phyloP scores from a whole-genome alignment of 2,329 filamentous ascomycete species.

The Beauveria sp. region DNA sequence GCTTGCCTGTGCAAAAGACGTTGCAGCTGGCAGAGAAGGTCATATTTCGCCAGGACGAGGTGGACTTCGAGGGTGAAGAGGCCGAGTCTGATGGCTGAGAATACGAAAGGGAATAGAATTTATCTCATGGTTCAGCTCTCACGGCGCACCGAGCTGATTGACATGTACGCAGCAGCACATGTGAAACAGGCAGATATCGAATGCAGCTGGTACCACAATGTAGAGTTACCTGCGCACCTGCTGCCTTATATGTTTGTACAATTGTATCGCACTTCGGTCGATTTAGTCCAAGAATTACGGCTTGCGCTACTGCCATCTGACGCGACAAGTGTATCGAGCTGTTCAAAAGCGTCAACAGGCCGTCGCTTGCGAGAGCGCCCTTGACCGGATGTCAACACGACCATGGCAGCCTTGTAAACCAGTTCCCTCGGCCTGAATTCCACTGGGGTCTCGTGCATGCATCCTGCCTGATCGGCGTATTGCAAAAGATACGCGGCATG shows the following conservation, averaged over 20 bases:
- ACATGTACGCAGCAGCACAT: neutral
- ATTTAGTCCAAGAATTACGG: no score
- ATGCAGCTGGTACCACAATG: neutral
- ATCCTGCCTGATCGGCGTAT: neutral
- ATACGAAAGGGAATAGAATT: neutral
- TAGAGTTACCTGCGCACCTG: neutral
- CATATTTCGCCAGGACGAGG: constrained; percentile 65
- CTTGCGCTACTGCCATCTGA: neutral
- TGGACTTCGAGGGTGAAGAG: constrained; percentile 44
- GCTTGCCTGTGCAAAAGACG: constrained; percentile 71
- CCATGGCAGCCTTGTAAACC: neutral
- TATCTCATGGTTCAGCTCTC: neutral
- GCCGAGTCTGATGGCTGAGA: constrained; percentile 30
- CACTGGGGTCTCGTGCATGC: neutral
- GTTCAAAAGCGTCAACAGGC: neutral
- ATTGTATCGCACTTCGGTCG: no score
- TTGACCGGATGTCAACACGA: neutral
- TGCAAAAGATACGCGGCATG: neutral
- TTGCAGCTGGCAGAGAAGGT: constrained; percentile 82
- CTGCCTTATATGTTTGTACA: neutral
- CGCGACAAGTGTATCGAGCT: neutral
- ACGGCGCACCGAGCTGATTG: neutral
- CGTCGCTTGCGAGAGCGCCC: neutral
- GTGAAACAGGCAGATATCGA: neutral
- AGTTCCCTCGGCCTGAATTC: neutral